Conservation (phyloP, 1,284 basidiomycete species). For the Sutorius eximius region DNA sequence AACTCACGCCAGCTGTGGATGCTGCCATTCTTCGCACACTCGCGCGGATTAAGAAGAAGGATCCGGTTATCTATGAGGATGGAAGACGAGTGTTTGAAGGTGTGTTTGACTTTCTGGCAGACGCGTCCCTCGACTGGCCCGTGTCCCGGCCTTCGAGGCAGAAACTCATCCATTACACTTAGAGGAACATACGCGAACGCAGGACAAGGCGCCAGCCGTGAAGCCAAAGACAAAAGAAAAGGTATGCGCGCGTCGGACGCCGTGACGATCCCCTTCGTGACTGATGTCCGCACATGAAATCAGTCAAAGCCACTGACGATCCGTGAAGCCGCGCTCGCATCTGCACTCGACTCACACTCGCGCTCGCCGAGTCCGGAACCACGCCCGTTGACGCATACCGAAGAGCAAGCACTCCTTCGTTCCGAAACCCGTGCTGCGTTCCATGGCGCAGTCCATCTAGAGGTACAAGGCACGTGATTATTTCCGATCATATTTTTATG, state of each 20-base stretch:
- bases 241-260: conserved; percentile 35
- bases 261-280: not conserved
- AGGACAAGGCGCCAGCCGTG: conserved; percentile 23
- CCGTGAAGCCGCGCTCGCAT: conserved; percentile 57
- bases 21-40: conserved; percentile 94
- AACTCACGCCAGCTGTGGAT: conserved; percentile 92
- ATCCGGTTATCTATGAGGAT: conserved; percentile 81
- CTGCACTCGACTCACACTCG: conserved; percentile 56
- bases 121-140: not conserved
- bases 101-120: conserved; percentile 32
- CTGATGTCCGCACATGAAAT: conserved; percentile 7
- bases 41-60: conserved; percentile 80
- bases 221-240: conserved; percentile 48
- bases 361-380: conserved; percentile 47
- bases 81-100: conserved; percentile 76
- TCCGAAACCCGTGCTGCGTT: conserved; percentile 87
- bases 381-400: conserved; percentile 62
- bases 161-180: not conserved
- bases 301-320: conserved; percentile 63
- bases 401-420: conserved; percentile 78
- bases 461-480: conserved; percentile 15
- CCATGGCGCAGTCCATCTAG: conserved; percentile 45
- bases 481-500: not conserved
- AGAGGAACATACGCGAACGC: conserved; percentile 68
- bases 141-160: not conserved